These are phyloP conservation scores for Mycosarcoma maydis DNA, from an alignment of 1,284 basidiomycete genomes.

Conservation along the genomic window DNA sequence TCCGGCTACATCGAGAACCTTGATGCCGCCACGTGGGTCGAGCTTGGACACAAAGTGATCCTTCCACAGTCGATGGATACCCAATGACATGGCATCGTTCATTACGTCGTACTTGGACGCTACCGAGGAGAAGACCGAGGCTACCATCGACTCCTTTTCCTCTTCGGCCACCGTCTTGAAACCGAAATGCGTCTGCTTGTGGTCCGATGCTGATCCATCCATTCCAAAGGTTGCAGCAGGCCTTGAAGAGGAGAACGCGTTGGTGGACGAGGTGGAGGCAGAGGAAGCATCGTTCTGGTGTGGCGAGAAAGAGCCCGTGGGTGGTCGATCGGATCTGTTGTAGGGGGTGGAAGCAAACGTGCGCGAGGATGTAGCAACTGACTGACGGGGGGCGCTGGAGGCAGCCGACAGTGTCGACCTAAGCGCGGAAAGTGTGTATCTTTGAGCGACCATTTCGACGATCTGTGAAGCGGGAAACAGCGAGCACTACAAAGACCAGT, in stretches of 20 bases:
- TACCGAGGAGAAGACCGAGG: slow-evolving; percentile 92
- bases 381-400: slow-evolving; percentile 23
- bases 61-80: slow-evolving; percentile 97
- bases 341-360: slow-evolving; percentile 39
- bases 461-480: too few relatives aligned
- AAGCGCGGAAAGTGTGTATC: slow-evolving; percentile 42
- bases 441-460: slow-evolving; percentile 32
- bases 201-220: slow-evolving; percentile 28
- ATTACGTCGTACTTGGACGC: slow-evolving; percentile 96
- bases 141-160: slow-evolving; percentile 77
- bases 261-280: slow-evolving; percentile 6
- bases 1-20: slow-evolving; percentile 94
- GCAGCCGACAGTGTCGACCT: slow-evolving; percentile 45
- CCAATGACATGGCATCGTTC: slow-evolving; percentile 98
- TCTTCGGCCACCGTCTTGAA: slow-evolving; percentile 85
- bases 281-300: slow-evolving; percentile 15
- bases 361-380: slow-evolving; percentile 35
- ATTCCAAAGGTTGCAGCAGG: slow-evolving; percentile 14
- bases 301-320: slow-evolving; percentile 54
- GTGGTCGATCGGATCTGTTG: slow-evolving; percentile 36
- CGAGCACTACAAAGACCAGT: too few relatives aligned
- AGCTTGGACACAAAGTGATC: slow-evolving; percentile 84
- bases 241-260: slow-evolving; percentile 13
- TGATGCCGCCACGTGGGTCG: slow-evolving; percentile 74
- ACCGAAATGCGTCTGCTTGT: slow-evolving; percentile 80